A percentile compares a stretch with the other conserved stretches of the same genome.
These are phyloP conservation scores for Protostelium mycophagum DNA, from an alignment of 78 protist genomes.

Conservation along the genomic window DNA sequence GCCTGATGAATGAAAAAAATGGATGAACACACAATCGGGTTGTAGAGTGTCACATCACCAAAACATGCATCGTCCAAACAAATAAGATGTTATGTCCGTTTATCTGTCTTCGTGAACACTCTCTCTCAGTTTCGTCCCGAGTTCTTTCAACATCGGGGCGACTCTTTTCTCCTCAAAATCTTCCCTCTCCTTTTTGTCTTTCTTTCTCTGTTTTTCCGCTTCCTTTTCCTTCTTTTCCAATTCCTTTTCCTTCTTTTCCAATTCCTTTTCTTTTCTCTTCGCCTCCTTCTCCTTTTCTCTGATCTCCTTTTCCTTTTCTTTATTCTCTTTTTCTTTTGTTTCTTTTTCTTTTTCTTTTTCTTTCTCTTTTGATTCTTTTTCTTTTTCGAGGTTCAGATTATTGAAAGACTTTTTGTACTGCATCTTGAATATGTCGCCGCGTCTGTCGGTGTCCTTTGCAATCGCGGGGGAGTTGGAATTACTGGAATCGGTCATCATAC, in stretches of 20 bases:
- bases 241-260: neutral
- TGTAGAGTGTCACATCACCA: too few relatives aligned
- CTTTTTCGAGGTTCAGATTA: slow-evolving; percentile 31
- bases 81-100: too few relatives aligned
- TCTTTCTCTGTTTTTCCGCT: neutral
- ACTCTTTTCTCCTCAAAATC: neutral
- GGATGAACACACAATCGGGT: too few relatives aligned
- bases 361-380: neutral
- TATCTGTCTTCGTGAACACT: too few relatives aligned
- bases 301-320: neutral
- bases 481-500: neutral
- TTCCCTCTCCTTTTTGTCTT: neutral
- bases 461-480: neutral
- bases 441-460: slow-evolving; percentile 8
- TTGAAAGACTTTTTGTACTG: slow-evolving; percentile 18
- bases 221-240: neutral
- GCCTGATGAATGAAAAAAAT: too few relatives aligned
- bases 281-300: neutral
- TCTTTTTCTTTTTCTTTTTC: neutral
- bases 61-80: too few relatives aligned
- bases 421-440: slow-evolving; percentile 14
- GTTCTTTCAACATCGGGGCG: too few relatives aligned
- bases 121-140: too few relatives aligned
- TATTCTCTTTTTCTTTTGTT: neutral
- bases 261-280: neutral